These are phyloP conservation scores for Umbelopsis sp. DNA, from an alignment of 192 early-diverging fungal genomes.

Conservation along the genomic window DNA sequence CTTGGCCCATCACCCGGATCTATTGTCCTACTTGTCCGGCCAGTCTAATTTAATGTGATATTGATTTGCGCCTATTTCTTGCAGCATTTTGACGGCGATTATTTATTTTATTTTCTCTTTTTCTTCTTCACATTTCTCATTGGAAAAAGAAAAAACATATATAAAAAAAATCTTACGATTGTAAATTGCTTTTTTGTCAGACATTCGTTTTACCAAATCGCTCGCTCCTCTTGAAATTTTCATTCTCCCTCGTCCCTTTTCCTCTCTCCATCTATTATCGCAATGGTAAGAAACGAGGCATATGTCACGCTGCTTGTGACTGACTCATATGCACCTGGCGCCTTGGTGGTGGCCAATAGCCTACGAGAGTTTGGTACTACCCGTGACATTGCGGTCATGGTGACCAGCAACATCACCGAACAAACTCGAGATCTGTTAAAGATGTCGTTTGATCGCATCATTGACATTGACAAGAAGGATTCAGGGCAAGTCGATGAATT, in stretches of 20 bases:
- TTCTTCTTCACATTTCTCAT: not conserved
- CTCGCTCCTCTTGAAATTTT: not conserved
- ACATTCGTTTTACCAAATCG: not conserved
- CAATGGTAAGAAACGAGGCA: slow-evolving; percentile 48
- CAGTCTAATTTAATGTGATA: not conserved
- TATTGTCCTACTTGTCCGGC: slow-evolving; percentile 4
- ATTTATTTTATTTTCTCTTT: not conserved
- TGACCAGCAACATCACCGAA: slow-evolving; percentile 61
- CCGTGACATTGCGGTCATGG: slow-evolving; percentile 69
- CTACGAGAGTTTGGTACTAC: slow-evolving; percentile 68
- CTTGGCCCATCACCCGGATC: slow-evolving; percentile 7
- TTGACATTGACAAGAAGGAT: slow-evolving; percentile 66
- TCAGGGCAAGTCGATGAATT: slow-evolving; percentile 67
- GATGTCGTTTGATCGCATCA: slow-evolving; percentile 69
- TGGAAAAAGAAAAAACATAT: no score
- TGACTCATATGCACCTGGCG: slow-evolving; percentile 85
- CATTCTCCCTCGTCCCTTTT: not conserved
- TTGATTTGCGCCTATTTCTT: no score
- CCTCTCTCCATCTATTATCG: not conserved
- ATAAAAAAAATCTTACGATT: not conserved
- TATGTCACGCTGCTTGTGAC: slow-evolving; percentile 88
- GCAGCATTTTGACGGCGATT: not conserved
- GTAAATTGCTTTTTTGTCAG: not conserved
- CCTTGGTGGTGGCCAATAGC: slow-evolving; percentile 76
- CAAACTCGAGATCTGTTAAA: slow-evolving; percentile 54